These are phyloP conservation scores for Termitomyces sp. DNA, from an alignment of 768 basidiomycete genomes.

Conservation along the genomic window DNA sequence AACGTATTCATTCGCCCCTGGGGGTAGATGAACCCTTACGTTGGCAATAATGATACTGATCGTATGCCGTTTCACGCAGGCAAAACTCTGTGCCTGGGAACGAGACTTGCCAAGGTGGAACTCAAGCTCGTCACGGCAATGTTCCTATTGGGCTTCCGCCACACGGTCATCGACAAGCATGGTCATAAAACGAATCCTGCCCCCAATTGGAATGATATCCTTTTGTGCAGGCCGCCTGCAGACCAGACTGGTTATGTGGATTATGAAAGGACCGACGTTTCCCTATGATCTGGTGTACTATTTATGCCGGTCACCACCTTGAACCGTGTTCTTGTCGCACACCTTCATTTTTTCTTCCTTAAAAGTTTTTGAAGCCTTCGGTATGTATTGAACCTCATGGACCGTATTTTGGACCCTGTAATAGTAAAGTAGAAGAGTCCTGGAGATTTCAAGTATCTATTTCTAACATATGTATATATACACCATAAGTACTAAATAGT, in stretches of 20 bases:
- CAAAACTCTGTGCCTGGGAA: constrained; percentile 67
- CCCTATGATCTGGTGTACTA: constrained; percentile 25
- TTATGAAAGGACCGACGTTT: constrained; percentile 38
- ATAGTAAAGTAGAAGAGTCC: constrained; percentile 11
- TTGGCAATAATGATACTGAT: constrained; percentile 10
- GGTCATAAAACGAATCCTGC: constrained; percentile 42
- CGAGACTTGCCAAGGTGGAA: constrained; percentile 70
- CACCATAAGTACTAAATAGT: neutral
- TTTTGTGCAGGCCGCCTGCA: constrained; percentile 59
- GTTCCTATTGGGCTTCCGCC: constrained; percentile 63
- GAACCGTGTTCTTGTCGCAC: neutral
- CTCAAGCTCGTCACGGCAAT: constrained; percentile 69
- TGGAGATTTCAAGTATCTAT: constrained; percentile 19
- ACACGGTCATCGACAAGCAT: constrained; percentile 50
- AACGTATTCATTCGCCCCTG: constrained; percentile 9
- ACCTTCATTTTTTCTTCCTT: neutral
- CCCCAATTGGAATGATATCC: constrained; percentile 79
- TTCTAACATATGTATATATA: constrained; percentile 20
- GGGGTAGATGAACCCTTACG: constrained; percentile 6
- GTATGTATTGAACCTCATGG: neutral
- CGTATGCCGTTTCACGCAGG: constrained; percentile 36
- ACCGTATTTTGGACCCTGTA: constrained; percentile 10
- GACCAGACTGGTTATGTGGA: constrained; percentile 51
- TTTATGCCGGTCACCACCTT: constrained; percentile 5
- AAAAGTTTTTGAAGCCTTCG: constrained; percentile 5